Conservation (phyloP, 75 land plant genomes). For the Cupressus sempervirens region DNA sequence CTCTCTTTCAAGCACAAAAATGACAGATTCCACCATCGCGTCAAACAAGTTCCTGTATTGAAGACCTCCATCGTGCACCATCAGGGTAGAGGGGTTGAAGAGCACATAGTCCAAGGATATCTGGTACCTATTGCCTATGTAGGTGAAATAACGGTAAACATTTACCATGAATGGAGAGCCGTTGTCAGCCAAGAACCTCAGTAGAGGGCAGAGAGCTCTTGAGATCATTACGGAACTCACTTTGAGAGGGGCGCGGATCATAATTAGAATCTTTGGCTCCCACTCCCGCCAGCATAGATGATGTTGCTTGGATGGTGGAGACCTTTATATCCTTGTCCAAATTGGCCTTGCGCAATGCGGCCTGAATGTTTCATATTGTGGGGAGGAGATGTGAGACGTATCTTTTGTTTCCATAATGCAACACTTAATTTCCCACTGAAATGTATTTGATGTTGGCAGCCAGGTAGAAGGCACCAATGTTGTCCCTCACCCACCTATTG, state of each 20-base stretch:
- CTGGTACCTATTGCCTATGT: neutral
- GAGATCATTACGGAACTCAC: neutral
- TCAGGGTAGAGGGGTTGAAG: neutral
- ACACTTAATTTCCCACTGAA: slow-evolving; percentile 48
- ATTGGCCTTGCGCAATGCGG: slow-evolving; percentile 15
- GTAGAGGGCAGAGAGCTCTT: slow-evolving; percentile 9
- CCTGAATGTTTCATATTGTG: slow-evolving; percentile 50
- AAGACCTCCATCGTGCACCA: slow-evolving; percentile 8
- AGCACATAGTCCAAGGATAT: neutral
- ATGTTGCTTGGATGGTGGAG: slow-evolving; percentile 11
- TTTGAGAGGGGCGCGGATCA: neutral
- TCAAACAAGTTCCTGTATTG: slow-evolving; percentile 48
- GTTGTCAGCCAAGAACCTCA: slow-evolving; percentile 17
- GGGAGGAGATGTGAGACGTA: slow-evolving; percentile 19
- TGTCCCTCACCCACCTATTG: slow-evolving; percentile 41
- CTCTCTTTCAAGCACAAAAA: slow-evolving; percentile 47
- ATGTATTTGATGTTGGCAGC: slow-evolving; percentile 12
- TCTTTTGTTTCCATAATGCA: slow-evolving; percentile 18
- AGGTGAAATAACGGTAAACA: slow-evolving; percentile 25
- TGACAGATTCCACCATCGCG: slow-evolving; percentile 75
- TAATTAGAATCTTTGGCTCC: no score
- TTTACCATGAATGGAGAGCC: slow-evolving; percentile 20
- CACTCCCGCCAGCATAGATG: no score
- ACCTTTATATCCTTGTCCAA: slow-evolving; percentile 8
- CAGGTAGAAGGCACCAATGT: slow-evolving; percentile 41